These are phyloP conservation scores for Phallus indusiatus DNA, from an alignment of 768 basidiomycete species.

Conservation along the genomic window DNA sequence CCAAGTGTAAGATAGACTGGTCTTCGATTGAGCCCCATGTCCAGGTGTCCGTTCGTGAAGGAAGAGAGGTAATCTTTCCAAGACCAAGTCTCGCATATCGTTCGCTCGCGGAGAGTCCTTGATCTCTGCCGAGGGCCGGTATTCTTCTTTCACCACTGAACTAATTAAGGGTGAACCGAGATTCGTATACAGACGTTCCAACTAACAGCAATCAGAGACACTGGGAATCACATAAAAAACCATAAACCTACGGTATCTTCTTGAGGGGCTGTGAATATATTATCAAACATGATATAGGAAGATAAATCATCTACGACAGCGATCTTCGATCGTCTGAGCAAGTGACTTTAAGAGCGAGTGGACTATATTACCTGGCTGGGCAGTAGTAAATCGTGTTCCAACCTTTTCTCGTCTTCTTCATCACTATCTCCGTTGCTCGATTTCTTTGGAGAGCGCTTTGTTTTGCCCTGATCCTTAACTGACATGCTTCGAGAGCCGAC, in stretches of 20 bases:
- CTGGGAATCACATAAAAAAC: neutral
- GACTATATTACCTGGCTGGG: conserved; percentile 31
- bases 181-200: conserved; percentile 57
- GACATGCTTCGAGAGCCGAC: conserved; percentile 58
- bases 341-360: neutral
- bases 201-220: neutral
- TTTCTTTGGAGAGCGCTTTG: conserved; percentile 1
- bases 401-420: conserved; percentile 70
- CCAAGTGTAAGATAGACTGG: conserved; percentile 57
- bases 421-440: conserved; percentile 26
- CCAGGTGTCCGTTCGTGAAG: conserved; percentile 66
- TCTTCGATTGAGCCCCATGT: conserved; percentile 38
- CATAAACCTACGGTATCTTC: conserved; percentile 67
- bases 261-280: conserved; percentile 72
- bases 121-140: conserved; percentile 48
- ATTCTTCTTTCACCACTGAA: conserved; percentile 66
- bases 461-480: conserved; percentile 18
- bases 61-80: conserved; percentile 85
- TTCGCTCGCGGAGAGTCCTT: conserved; percentile 35
- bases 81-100: conserved; percentile 51
- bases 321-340: conserved; percentile 29
- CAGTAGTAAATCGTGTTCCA: conserved; percentile 59
- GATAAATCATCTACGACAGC: conserved; percentile 84
- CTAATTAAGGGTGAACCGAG: conserved; percentile 74
- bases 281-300: conserved; percentile 66